Percentiles rank a stretch among this genome's conserved stretches.
Evolutionary conservation across 2,329 filamentous ascomycete species (phyloP).

Genomic region (Sordariomycetes sp.): DNA sequence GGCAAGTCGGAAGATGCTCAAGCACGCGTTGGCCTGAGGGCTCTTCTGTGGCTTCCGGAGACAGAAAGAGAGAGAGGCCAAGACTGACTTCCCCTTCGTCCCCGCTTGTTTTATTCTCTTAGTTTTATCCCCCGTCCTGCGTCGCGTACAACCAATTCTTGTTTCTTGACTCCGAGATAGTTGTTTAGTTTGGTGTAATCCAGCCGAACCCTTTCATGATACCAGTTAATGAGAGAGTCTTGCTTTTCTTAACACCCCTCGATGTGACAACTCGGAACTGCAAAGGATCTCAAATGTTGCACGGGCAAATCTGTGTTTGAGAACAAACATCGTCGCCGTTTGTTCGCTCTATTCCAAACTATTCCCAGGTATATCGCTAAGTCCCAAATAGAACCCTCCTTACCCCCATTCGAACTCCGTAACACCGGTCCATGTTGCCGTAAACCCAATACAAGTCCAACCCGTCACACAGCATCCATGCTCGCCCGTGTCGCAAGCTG

Average conservation of each 20-base stretch:
- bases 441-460: not conserved
- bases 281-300: too few relatives aligned
- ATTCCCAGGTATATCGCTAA: not conserved
- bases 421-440: not conserved
- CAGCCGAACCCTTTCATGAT: constrained; percentile 6
- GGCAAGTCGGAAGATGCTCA: constrained; percentile 1
- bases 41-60: not conserved
- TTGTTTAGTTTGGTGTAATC: constrained; percentile 6
- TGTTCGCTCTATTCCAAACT: not conserved
- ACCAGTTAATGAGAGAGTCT: constrained; percentile 6
- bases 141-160: not conserved
- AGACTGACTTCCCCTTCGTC: not conserved
- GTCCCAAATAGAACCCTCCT: not conserved
- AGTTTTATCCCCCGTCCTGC: not conserved
- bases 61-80: not conserved
- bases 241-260: not conserved
- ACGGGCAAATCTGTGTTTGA: not conserved
- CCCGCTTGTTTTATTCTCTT: not conserved
- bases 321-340: not conserved
- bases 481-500: constrained; percentile 69
- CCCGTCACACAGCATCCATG: constrained; percentile 59
- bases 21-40: not conserved
- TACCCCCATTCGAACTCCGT: not conserved
- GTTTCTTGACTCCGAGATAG: constrained; percentile 2
- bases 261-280: not conserved